These are phyloP conservation scores for Penicillium rolfsii DNA, from an alignment of 2,329 filamentous ascomycete species.

Conservation along the genomic window DNA sequence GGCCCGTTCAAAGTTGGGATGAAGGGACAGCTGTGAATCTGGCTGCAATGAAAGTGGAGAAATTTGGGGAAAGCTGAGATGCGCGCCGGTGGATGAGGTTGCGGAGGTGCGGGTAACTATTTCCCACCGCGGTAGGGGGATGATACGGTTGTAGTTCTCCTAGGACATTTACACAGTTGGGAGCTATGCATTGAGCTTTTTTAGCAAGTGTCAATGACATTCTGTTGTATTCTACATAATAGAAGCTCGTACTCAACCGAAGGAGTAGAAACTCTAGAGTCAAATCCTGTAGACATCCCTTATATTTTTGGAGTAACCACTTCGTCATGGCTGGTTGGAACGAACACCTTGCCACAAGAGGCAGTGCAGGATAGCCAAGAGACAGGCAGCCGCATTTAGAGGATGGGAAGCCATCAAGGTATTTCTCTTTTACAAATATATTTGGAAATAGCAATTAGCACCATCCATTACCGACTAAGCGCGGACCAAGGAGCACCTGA, in stretches of 20 bases:
- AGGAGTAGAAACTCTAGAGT: neutral
- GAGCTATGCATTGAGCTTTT: neutral
- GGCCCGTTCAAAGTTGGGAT: neutral
- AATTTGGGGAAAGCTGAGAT: conserved; percentile 26
- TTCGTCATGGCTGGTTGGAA: neutral
- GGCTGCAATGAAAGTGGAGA: conserved; percentile 6
- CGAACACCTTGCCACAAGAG: conserved; percentile 12
- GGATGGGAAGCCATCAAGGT: neutral
- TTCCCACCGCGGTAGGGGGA: neutral
- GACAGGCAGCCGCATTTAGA: conserved; percentile 5
- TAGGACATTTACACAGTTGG: neutral
- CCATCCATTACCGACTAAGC: neutral
- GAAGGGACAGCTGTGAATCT: neutral
- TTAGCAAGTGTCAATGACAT: neutral
- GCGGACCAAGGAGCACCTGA: neutral
- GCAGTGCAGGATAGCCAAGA: neutral
- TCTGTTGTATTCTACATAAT: too few relatives aligned
- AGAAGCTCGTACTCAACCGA: too few relatives aligned
- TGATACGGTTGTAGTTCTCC: neutral
- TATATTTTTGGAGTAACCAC: neutral
- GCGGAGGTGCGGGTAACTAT: neutral
- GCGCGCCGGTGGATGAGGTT: neutral
- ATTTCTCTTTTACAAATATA: neutral
- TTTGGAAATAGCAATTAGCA: neutral
- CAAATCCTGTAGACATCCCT: neutral